These are phyloP conservation scores for Hordeum vulgare DNA, from an alignment of 176 grass and related monocot genomes.

Conservation along the genomic window MorexV3_pseudomolecules_assembly NC_058522.1:565382377-565382876, in stretches of 20 bases:
- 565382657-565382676: conserved; percentile 97
- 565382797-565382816: conserved; percentile 99
- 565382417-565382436: conserved; percentile 91
- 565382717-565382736: conserved; percentile 88
- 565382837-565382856: conserved; percentile 94
- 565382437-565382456: conserved; percentile 77
- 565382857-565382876: conserved; percentile 97
- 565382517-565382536: conserved; percentile 93
- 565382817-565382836: conserved; percentile 93
- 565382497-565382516: conserved; percentile 93
- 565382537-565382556: conserved; percentile 92
- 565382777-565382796: conserved; percentile 94
- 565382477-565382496: conserved; percentile 96
- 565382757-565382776: conserved; percentile 92
- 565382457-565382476: conserved; percentile 95
- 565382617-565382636: conserved; percentile 74
- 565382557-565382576: conserved; percentile 99
- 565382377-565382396: conserved; percentile 95
- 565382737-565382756: conserved; percentile 96
- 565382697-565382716: conserved; percentile 95
- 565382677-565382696: conserved; percentile 98
- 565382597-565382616: conserved; percentile 53
- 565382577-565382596: background rate
- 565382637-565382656: conserved; percentile 73
- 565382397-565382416: conserved; percentile 97